Evolutionary conservation across 2,329 filamentous ascomycete genomes (phyloP).

Genomic region (Amauroascus niger): DNA sequence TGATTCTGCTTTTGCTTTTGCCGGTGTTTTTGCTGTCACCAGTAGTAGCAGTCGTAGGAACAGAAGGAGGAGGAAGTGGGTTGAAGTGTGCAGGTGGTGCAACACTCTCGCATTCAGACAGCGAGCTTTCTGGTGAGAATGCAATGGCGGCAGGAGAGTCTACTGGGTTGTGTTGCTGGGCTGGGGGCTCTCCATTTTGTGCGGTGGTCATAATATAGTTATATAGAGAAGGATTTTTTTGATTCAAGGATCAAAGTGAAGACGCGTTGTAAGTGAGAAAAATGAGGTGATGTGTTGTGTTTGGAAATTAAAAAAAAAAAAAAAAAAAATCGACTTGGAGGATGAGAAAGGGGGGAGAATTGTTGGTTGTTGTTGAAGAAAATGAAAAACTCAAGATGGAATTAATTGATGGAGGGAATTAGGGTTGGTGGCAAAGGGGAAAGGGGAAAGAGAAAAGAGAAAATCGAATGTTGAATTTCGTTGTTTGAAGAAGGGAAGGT

Average conservation of each 20-base stretch:
- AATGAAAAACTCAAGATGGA: neutral
- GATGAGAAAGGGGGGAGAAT: conserved; percentile 1
- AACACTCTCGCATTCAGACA: conserved; percentile 15
- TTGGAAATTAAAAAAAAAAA: neutral
- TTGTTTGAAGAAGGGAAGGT: neutral
- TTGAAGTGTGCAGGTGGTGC: conserved; percentile 12
- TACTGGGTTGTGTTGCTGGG: neutral
- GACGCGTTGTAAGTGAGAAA: neutral
- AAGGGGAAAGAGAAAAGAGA: neutral
- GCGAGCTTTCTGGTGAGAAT: conserved; percentile 9
- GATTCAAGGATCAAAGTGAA: neutral
- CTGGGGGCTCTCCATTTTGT: neutral
- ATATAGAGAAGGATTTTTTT: neutral
- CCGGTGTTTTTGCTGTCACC: neutral
- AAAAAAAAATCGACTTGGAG: too few relatives aligned
- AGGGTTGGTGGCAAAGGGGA: neutral
- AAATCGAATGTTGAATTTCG: neutral
- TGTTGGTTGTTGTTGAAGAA: conserved; percentile 8
- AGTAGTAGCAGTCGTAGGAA: too few relatives aligned
- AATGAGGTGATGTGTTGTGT: neutral
- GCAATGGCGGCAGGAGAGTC: neutral
- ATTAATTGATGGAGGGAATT: neutral
- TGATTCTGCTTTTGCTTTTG: too few relatives aligned
- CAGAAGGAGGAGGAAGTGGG: neutral
- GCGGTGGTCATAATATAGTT: neutral